These are phyloP conservation scores for Alternaria arborescens DNA, from an alignment of 2,329 filamentous ascomycete genomes.

Conservation along the genomic window DNA sequence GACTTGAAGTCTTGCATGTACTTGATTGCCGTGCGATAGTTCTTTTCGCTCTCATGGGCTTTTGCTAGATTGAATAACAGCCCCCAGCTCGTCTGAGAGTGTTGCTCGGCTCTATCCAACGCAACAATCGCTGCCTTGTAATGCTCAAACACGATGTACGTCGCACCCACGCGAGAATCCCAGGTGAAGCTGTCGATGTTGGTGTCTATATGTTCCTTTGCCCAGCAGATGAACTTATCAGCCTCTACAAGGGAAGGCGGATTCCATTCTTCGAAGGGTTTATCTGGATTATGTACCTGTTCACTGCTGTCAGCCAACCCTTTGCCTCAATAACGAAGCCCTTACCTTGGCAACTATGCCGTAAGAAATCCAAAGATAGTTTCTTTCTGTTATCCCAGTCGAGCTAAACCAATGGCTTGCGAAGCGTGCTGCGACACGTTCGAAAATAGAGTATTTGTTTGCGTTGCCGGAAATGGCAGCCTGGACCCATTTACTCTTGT, in stretches of 20 bases:
- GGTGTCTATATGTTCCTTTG: not conserved
- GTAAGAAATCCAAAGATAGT: slow-evolving; percentile 1
- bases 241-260: not conserved
- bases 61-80: not conserved
- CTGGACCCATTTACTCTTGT: slow-evolving; percentile 18
- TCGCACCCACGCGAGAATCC: not conserved
- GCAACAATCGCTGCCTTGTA: not conserved
- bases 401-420: slow-evolving; percentile 9
- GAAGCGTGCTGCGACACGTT: slow-evolving; percentile 2
- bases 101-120: not conserved
- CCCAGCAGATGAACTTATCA: not conserved
- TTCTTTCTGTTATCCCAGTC: not conserved
- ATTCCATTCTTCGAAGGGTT: not conserved
- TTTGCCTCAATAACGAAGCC: too few species aligned
- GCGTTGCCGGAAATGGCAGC: not conserved
- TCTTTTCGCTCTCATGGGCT: not conserved
- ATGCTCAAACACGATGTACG: not conserved
- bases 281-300: not conserved
- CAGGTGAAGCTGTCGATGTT: not conserved
- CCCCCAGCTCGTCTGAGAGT: not conserved
- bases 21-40: not conserved
- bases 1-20: not conserved
- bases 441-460: slow-evolving; percentile 10
- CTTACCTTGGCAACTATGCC: not conserved
- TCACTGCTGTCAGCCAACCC: not conserved